Conservation (phyloP, 805 yeast genomes). For the Wickerhamiella qilinensis region DNA sequence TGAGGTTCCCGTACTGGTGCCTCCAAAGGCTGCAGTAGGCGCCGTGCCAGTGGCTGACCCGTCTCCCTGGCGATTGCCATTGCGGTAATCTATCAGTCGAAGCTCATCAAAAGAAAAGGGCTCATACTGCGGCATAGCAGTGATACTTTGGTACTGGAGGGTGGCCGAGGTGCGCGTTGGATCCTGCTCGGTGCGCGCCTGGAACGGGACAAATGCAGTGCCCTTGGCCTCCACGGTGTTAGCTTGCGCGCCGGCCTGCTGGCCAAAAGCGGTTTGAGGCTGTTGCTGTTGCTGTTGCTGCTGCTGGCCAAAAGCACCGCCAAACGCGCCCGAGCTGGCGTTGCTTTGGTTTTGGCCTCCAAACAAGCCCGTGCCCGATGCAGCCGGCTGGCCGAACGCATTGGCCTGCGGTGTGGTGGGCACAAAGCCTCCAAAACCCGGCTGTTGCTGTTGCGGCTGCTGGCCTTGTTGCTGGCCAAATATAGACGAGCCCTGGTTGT, state of each 20-base stretch:
- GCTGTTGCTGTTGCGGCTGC: constrained; percentile 1
- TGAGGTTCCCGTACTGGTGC: background rate
- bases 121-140: constrained; percentile 82
- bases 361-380: constrained; percentile 5
- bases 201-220: constrained; percentile 55
- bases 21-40: constrained; percentile 1
- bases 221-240: constrained; percentile 38
- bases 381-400: constrained; percentile 7
- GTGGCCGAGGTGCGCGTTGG: constrained; percentile 36
- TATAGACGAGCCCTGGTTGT: background rate
- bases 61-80: constrained; percentile 47
- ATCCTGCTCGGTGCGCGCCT: constrained; percentile 60
- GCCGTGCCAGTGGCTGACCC: constrained; percentile 6
- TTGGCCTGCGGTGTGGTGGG: constrained; percentile 6
- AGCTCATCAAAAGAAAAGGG: constrained; percentile 75
- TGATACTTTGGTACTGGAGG: constrained; percentile 44
- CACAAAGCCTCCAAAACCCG: too few relatives aligned
- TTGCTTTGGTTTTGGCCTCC: background rate
- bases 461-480: background rate
- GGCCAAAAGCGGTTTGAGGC: background rate
- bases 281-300: background rate
- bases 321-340: background rate
- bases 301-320: background rate
- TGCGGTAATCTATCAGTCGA: constrained; percentile 74
- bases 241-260: background rate